Percentiles rank a stretch among this genome's conserved stretches.
These are phyloP conservation scores for Saccharomyces mikatae DNA, from an alignment of 805 yeast genomes.

Conservation along the genomic window DNA sequence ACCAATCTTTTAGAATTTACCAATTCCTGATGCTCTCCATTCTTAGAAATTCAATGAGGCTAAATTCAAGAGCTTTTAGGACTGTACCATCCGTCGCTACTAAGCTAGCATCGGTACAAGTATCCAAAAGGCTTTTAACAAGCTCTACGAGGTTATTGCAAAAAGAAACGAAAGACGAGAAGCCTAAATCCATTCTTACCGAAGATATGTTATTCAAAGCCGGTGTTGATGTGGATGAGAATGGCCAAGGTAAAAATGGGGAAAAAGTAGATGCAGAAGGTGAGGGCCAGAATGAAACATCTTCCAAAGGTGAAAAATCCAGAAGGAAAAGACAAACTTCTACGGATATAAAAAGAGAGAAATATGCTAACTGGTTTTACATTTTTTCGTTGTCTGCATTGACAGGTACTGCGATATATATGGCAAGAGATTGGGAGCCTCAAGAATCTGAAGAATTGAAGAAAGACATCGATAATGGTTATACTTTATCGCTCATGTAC, in stretches of 20 bases:
- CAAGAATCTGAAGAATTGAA: constrained; percentile 57
- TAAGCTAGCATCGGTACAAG: neutral
- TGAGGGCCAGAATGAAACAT: constrained; percentile 13
- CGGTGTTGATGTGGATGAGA: constrained; percentile 57
- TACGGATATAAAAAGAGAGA: constrained; percentile 74
- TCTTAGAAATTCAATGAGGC: neutral
- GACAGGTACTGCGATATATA: constrained; percentile 51
- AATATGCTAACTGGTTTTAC: constrained; percentile 68
- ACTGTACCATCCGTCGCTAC: neutral
- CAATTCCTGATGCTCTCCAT: neutral
- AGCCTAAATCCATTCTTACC: constrained; percentile 51
- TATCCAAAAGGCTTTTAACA: constrained; percentile 2
- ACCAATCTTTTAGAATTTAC: neutral
- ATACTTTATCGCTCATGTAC: constrained; percentile 55
- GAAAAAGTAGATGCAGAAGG: constrained; percentile 9
- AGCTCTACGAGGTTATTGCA: constrained; percentile 5
- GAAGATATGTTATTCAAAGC: constrained; percentile 80
- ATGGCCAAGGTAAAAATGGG: constrained; percentile 4
- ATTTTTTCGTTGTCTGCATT: constrained; percentile 41
- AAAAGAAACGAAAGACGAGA: constrained; percentile 12
- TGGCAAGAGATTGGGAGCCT: constrained; percentile 81
- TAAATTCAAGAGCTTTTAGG: neutral
- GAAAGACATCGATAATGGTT: constrained; percentile 55
- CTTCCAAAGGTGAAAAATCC: constrained; percentile 20
- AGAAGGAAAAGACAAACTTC: constrained; percentile 58